These are phyloP conservation scores for Ogataea nitratoaversa DNA, from an alignment of 805 yeast species.

Conservation along the genomic window DNA sequence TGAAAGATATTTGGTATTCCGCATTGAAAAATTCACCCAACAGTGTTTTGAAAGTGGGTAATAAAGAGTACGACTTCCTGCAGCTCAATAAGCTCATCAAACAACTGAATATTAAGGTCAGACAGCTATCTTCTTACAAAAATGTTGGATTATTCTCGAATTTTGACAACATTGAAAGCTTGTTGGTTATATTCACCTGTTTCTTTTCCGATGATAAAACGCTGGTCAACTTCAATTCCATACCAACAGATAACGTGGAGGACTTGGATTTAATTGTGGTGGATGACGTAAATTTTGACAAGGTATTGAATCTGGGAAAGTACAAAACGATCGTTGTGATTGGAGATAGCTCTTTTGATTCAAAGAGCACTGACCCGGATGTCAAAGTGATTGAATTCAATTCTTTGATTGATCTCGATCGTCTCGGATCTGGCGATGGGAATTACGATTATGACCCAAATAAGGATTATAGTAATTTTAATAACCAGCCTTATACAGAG, in stretches of 20 bases:
- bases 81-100: conserved; percentile 32
- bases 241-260: conserved; percentile 33
- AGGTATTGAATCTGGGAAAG: conserved; percentile 7
- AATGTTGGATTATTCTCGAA: conserved; percentile 23
- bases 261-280: conserved; percentile 33
- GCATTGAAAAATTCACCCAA: conserved; percentile 23
- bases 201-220: conserved; percentile 36
- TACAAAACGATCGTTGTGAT: conserved; percentile 28
- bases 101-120: conserved; percentile 20
- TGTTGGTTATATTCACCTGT: conserved; percentile 22
- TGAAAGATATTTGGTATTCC: conserved; percentile 70
- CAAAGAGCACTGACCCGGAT: conserved; percentile 23
- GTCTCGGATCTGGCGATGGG: conserved; percentile 6
- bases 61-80: conserved; percentile 24
- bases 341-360: conserved; percentile 12
- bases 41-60: conserved; percentile 25
- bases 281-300: conserved; percentile 8
- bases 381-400: conserved; percentile 29
- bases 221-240: conserved; percentile 41
- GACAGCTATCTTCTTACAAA: conserved; percentile 22
- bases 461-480: conserved; percentile 22
- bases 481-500: conserved; percentile 26
- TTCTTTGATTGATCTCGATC: conserved; percentile 11
- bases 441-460: conserved; percentile 14
- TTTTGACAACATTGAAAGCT: conserved; percentile 15